phyloP scores from a whole-genome alignment of 1,139 yeast genomes.

The Maudiozyma humilis region DNA sequence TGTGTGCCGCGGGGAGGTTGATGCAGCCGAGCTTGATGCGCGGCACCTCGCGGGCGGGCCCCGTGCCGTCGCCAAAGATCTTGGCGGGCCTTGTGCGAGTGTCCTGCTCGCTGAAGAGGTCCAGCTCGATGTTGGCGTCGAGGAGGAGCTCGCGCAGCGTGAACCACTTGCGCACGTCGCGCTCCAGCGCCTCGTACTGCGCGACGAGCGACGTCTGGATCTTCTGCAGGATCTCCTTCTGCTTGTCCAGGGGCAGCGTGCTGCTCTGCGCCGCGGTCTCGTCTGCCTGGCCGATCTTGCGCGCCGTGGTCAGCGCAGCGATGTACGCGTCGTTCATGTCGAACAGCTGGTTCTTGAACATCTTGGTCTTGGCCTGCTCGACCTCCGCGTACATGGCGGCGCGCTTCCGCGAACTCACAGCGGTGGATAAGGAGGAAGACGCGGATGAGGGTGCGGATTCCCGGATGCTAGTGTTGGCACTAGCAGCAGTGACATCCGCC shows the following conservation, averaged over 20 bases:
- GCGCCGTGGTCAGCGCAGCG: background rate
- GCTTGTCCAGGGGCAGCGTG: constrained; percentile 15
- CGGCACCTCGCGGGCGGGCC: too few relatives aligned
- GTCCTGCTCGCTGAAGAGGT: constrained; percentile 22
- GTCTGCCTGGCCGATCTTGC: constrained; percentile 3
- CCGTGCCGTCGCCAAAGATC: too few relatives aligned
- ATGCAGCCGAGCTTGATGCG: constrained; percentile 6
- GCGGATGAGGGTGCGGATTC: too few relatives aligned
- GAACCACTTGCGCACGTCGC: constrained; percentile 29
- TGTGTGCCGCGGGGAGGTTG: constrained; percentile 3
- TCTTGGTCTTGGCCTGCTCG: constrained; percentile 22
- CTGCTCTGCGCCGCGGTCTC: constrained; percentile 5
- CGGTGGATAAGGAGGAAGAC: too few relatives aligned
- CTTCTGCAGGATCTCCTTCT: constrained; percentile 20
- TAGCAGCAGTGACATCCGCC: too few relatives aligned
- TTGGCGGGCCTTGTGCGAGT: too few relatives aligned
- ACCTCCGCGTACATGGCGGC: constrained; percentile 17
- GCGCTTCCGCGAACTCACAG: constrained; percentile 4
- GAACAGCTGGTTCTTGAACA: constrained; percentile 24
- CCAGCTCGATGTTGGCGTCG: constrained; percentile 30
- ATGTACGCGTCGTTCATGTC: constrained; percentile 24
- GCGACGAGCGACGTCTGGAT: constrained; percentile 18
- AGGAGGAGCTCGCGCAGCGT: constrained; percentile 26
- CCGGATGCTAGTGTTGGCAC: too few relatives aligned
- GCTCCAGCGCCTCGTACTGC: constrained; percentile 17